Percentiles rank a stretch among this genome's conserved stretches.
Evolutionary conservation across 2,329 filamentous ascomycete species (phyloP).

Genomic region (Botrytis pseudocinerea): DNA sequence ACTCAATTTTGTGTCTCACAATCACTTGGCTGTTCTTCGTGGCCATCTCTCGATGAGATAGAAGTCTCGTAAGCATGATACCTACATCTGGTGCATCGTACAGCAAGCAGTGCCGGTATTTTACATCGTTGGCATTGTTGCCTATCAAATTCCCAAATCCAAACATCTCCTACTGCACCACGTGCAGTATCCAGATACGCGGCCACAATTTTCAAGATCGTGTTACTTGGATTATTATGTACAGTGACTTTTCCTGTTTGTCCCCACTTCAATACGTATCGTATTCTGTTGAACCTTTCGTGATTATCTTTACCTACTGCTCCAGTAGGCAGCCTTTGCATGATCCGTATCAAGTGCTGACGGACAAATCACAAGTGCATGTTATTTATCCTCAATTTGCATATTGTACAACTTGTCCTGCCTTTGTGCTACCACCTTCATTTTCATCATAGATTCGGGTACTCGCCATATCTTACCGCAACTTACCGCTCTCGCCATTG

Average conservation of each 20-base stretch:
- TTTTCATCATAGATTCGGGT: slow-evolving; percentile 18
- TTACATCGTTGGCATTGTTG: background rate
- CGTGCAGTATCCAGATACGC: slow-evolving; percentile 26
- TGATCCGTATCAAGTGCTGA: slow-evolving; percentile 2
- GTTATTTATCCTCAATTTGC: slow-evolving; percentile 12
- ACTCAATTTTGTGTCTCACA: slow-evolving; percentile 6
- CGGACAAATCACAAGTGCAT: slow-evolving; percentile 6
- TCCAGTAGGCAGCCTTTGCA: slow-evolving; percentile 4
- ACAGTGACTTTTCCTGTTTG: background rate
- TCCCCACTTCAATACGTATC: slow-evolving; percentile 12
- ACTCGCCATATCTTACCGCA: slow-evolving; percentile 19
- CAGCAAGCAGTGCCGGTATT: slow-evolving; percentile 5
- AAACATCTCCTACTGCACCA: slow-evolving; percentile 16
- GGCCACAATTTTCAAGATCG: slow-evolving; percentile 19
- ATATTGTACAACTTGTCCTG: slow-evolving; percentile 12
- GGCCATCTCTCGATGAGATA: slow-evolving; percentile 16
- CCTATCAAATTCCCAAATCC: slow-evolving; percentile 10
- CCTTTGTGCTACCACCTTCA: slow-evolving; percentile 9
- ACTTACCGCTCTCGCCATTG: slow-evolving; percentile 12
- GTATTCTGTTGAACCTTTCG: slow-evolving; percentile 1
- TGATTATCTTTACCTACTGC: background rate
- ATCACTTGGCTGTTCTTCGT: slow-evolving; percentile 22
- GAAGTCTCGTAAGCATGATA: slow-evolving; percentile 22
- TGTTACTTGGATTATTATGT: slow-evolving; percentile 7
- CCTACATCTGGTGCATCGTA: slow-evolving; percentile 16